phyloP scores from a whole-genome alignment of 2,329 filamentous ascomycete genomes.

The Sclerotiophoma versabilis region DNA sequence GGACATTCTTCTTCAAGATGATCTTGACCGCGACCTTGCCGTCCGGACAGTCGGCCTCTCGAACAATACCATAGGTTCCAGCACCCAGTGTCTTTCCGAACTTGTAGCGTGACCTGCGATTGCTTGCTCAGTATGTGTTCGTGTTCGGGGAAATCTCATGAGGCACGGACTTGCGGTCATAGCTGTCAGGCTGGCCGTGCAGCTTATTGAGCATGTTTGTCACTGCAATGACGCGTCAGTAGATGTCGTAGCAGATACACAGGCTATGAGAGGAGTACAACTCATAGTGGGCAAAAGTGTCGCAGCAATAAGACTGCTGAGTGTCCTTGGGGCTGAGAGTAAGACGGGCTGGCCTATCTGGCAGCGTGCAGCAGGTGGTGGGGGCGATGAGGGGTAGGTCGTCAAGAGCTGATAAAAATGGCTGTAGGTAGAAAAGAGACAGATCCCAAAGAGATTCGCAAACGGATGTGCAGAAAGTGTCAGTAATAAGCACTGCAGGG shows the following conservation, averaged over 20 bases:
- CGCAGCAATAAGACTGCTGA: conserved; percentile 38
- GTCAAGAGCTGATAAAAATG: conserved; percentile 31
- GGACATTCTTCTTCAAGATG: conserved; percentile 99
- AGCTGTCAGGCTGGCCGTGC: conserved; percentile 95
- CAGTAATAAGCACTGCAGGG: conserved; percentile 25
- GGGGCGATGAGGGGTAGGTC: conserved; percentile 42
- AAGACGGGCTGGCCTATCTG: conserved; percentile 39
- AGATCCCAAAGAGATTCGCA: conserved; percentile 19
- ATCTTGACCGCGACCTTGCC: conserved; percentile 98
- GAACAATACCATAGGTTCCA: conserved; percentile 97
- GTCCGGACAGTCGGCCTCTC: conserved; percentile 84
- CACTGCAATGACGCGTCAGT: conserved; percentile 61
- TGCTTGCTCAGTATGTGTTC: conserved; percentile 38
- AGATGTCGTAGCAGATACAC: conserved; percentile 1
- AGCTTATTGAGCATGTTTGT: conserved; percentile 93
- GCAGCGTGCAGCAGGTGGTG: conserved; percentile 37
- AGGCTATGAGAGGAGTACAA: conserved; percentile 29
- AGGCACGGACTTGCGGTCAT: conserved; percentile 87
- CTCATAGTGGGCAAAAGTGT: conserved; percentile 44
- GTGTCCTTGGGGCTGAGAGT: conserved; percentile 41
- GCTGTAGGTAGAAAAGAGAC: conserved; percentile 19
- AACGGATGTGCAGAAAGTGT: conserved; percentile 26
- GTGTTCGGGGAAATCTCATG: conserved; percentile 25
- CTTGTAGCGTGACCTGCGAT: conserved; percentile 77
- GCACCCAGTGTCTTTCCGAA: conserved; percentile 95